Conservation (phyloP, 352 stramenopile species). For the Globisporangium megalacanthum region DNA sequence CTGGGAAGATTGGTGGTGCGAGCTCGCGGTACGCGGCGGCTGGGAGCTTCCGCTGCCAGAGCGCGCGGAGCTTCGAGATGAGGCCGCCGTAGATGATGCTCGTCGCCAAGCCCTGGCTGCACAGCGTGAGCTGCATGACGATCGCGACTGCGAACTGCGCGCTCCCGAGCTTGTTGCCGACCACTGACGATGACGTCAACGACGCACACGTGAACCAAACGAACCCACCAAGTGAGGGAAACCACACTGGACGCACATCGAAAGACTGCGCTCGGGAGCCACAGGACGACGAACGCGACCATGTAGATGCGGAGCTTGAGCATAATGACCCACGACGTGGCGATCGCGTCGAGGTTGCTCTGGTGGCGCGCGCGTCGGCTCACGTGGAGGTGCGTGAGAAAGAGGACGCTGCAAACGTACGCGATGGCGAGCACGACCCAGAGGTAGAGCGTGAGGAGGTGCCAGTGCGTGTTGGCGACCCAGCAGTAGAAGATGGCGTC, state of each 20-base stretch:
- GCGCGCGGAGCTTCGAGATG: constrained; percentile 30
- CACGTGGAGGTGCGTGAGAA: constrained; percentile 57
- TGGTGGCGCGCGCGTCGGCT: constrained; percentile 26
- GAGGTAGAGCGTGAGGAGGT: constrained; percentile 58
- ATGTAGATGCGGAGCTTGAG: constrained; percentile 70
- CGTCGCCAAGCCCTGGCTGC: constrained; percentile 52
- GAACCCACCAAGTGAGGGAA: too few relatives aligned
- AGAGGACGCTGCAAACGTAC: constrained; percentile 64
- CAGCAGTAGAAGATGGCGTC: constrained; percentile 78
- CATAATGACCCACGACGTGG: constrained; percentile 57
- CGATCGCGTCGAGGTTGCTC: constrained; percentile 56
- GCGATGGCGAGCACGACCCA: constrained; percentile 57
- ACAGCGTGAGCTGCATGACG: constrained; percentile 63
- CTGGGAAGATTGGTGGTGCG: constrained; percentile 25
- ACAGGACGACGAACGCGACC: constrained; percentile 60
- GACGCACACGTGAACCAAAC: not conserved
- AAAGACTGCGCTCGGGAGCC: constrained; percentile 57
- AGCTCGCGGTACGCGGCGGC: constrained; percentile 28
- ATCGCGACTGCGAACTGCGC: constrained; percentile 47
- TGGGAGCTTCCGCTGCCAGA: constrained; percentile 19
- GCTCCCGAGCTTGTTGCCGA: constrained; percentile 32
- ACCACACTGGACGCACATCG: constrained; percentile 30
- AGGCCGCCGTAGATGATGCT: constrained; percentile 61
- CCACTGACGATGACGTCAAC: constrained; percentile 38
- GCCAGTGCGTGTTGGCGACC: constrained; percentile 37